Conservation (phyloP, 2,329 filamentous ascomycete genomes). For the Curvularia spicifera region DNA sequence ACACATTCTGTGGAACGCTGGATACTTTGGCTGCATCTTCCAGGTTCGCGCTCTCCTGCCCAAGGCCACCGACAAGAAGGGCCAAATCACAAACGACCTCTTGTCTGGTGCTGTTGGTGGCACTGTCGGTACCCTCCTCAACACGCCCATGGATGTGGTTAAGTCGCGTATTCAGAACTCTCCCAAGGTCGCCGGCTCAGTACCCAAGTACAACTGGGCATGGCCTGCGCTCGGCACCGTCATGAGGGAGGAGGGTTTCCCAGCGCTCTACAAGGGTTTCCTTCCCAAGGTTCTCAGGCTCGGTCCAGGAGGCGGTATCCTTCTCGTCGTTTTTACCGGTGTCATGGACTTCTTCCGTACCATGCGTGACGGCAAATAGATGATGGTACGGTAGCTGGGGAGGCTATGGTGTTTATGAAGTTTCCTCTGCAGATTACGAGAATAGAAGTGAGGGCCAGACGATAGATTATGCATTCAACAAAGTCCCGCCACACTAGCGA, state of each 20-base stretch:
- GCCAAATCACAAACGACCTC: conserved; percentile 85
- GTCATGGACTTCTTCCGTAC: conserved; percentile 92
- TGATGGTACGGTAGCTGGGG: background rate
- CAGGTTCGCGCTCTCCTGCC: conserved; percentile 89
- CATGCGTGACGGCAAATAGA: conserved; percentile 56
- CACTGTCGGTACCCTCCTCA: conserved; percentile 87
- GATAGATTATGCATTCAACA: conserved; percentile 3
- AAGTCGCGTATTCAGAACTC: conserved; percentile 98
- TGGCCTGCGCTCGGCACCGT: conserved; percentile 86
- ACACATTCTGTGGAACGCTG: conserved; percentile 91
- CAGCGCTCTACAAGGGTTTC: conserved; percentile 96
- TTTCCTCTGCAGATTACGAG: background rate
- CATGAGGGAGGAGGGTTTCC: conserved; percentile 90
- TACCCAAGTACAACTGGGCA: conserved; percentile 99
- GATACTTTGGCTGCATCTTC: conserved; percentile 98
- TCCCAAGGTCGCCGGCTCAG: conserved; percentile 76
- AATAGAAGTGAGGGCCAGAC: background rate
- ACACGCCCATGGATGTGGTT: conserved; percentile 96
- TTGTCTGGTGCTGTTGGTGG: conserved; percentile 87
- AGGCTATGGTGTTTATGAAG: background rate
- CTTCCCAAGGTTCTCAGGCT: conserved; percentile 87
- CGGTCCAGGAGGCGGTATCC: conserved; percentile 73
- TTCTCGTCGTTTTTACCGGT: conserved; percentile 85
- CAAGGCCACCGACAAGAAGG: conserved; percentile 76
- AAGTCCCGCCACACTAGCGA: background rate